Conservation (phyloP, 495 filamentous ascomycete species). For the Xylaria venustula region DNA sequence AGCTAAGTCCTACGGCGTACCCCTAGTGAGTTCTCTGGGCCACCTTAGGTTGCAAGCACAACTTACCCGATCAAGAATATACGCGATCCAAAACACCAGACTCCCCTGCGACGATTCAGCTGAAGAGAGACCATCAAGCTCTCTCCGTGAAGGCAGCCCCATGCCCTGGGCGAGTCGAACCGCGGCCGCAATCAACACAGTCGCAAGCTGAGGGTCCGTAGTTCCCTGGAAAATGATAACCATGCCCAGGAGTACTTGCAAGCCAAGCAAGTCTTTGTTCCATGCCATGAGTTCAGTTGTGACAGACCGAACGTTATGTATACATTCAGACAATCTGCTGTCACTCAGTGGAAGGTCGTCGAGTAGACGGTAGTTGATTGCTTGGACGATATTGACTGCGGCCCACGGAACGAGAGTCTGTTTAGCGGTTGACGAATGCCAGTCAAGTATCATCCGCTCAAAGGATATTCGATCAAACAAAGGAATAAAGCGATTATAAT, state of each 20-base stretch:
- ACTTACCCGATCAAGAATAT: too few species aligned
- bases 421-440: neutral
- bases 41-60: too few species aligned
- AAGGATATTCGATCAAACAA: constrained; percentile 11
- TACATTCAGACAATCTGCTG: neutral
- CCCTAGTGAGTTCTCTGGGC: too few species aligned
- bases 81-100: too few species aligned
- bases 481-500: constrained; percentile 14
- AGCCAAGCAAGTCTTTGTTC: too few species aligned
- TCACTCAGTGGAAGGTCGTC: neutral
- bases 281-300: constrained; percentile 16
- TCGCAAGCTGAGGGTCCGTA: constrained; percentile 12
- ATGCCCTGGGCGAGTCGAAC: constrained; percentile 15
- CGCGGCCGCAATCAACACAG: constrained; percentile 17
- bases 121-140: too few species aligned
- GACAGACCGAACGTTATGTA: constrained; percentile 15
- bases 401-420: constrained; percentile 6
- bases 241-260: constrained; percentile 15
- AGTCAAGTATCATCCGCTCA: constrained; percentile 13
- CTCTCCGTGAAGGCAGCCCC: neutral
- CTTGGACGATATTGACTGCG: constrained; percentile 15
- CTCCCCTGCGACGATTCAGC: too few species aligned
- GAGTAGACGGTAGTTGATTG: constrained; percentile 2
- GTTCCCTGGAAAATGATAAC: constrained; percentile 9
- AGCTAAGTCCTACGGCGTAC: too few species aligned